Conservation (phyloP, 345 rosid genomes). For the Raphanus sativus region DNA sequence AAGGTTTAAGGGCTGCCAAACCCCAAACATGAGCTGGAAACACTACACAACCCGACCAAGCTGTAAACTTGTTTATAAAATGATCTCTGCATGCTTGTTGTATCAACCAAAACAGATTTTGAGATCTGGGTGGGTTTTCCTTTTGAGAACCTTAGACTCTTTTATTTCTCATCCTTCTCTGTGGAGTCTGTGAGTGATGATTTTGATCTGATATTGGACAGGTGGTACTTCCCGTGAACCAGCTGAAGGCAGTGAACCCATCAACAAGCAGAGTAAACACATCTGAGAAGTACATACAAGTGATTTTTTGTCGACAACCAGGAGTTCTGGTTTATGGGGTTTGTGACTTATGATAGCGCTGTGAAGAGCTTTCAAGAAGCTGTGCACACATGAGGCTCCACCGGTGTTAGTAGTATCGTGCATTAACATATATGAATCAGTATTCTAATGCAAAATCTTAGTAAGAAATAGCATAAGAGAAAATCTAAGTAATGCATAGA, state of each 20-base stretch:
- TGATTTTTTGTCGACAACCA: slow-evolving; percentile 77
- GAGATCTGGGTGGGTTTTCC: too few relatives aligned
- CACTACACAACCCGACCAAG: neutral
- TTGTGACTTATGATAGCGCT: slow-evolving; percentile 75
- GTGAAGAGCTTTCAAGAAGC: slow-evolving; percentile 67
- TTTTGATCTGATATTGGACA: slow-evolving; percentile 18
- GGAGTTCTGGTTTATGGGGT: slow-evolving; percentile 93
- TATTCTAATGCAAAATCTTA: too few relatives aligned
- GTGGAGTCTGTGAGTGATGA: neutral
- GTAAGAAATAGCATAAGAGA: too few relatives aligned
- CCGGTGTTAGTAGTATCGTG: too few relatives aligned
- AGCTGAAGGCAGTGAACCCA: slow-evolving; percentile 74
- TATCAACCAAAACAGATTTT: neutral
- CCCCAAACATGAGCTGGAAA: neutral
- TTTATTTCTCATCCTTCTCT: neutral
- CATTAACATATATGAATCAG: too few relatives aligned
- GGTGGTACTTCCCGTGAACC: slow-evolving; percentile 73
- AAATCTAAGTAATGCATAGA: too few relatives aligned
- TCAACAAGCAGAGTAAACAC: slow-evolving; percentile 73
- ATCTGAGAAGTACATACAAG: slow-evolving; percentile 76
- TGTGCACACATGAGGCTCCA: slow-evolving; percentile 34
- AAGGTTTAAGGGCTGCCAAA: neutral
- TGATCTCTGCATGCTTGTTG: neutral
- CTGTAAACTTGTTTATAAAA: neutral
- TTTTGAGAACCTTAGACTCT: neutral